Evolutionary conservation across 306 rosid genomes (phyloP).

Genomic region (Cyclanthera cordifolia): DNA sequence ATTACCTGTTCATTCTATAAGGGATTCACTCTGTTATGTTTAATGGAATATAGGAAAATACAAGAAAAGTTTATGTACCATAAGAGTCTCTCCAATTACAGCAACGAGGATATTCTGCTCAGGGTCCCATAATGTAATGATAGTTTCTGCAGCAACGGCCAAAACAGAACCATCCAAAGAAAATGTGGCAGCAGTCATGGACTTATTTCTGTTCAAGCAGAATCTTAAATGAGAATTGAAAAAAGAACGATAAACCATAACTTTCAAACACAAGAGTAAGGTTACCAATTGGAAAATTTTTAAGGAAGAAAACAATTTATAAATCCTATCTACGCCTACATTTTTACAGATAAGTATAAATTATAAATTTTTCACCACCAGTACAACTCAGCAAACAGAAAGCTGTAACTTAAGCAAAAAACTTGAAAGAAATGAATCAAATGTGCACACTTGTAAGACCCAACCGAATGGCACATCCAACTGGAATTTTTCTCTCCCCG

Average conservation of each 20-base stretch:
- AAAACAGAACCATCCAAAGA: constrained; percentile 89
- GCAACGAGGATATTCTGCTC: constrained; percentile 64
- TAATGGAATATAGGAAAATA: not conserved
- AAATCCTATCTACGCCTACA: not conserved
- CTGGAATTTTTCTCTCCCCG: constrained; percentile 39
- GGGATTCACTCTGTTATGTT: not conserved
- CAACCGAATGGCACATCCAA: constrained; percentile 94
- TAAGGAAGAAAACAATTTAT: not conserved
- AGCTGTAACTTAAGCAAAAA: constrained; percentile 6
- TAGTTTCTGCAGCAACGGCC: constrained; percentile 85
- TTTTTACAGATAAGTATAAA: not conserved
- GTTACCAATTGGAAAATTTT: not conserved
- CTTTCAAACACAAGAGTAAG: constrained; percentile 2
- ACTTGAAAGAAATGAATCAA: constrained; percentile 4
- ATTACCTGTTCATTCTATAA: not conserved
- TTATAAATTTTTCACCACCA: not conserved
- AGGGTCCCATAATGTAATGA: constrained; percentile 93
- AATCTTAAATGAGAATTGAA: constrained; percentile 8
- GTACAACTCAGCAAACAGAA: not conserved
- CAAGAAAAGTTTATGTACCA: constrained; percentile 22
- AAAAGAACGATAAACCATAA: not conserved
- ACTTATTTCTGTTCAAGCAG: constrained; percentile 48
- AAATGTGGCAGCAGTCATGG: constrained; percentile 81
- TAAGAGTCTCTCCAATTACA: constrained; percentile 56
- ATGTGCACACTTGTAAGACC: constrained; percentile 72